phyloP scores from a whole-genome alignment of 1,139 yeast genomes.

The Zhuliangozyma blackwelliae region DNA sequence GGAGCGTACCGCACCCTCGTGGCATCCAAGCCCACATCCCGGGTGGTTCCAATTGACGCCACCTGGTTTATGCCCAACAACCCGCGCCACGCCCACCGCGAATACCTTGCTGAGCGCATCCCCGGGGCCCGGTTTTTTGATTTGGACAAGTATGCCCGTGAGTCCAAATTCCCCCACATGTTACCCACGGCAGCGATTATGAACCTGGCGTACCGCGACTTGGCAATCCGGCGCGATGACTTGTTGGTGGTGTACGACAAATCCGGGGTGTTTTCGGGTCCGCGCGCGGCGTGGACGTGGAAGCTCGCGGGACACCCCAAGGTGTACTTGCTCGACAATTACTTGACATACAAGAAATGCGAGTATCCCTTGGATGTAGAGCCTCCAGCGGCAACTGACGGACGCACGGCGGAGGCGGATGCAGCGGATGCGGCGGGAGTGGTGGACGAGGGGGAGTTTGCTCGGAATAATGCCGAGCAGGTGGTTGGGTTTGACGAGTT shows the following conservation, averaged over 20 bases:
- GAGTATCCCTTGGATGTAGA: constrained; percentile 23
- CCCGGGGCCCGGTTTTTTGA: constrained; percentile 74
- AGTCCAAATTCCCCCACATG: constrained; percentile 82
- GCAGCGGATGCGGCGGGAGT: constrained; percentile 15
- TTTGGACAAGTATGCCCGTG: constrained; percentile 59
- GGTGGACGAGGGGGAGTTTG: constrained; percentile 16
- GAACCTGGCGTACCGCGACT: constrained; percentile 44
- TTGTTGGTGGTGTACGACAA: constrained; percentile 80
- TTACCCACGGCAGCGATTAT: constrained; percentile 61
- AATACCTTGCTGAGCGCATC: constrained; percentile 56
- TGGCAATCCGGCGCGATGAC: constrained; percentile 49
- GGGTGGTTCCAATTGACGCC: constrained; percentile 73
- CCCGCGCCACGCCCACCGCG: constrained; percentile 54
- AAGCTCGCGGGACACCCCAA: constrained; percentile 68
- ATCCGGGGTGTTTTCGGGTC: constrained; percentile 79
- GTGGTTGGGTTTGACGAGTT: constrained; percentile 67
- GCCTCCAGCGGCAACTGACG: constrained; percentile 6
- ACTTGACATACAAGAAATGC: constrained; percentile 40
- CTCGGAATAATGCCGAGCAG: constrained; percentile 33
- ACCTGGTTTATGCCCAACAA: constrained; percentile 90
- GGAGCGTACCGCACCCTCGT: constrained; percentile 1
- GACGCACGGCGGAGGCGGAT: constrained; percentile 19
- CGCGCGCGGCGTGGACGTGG: constrained; percentile 90
- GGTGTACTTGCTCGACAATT: constrained; percentile 70
- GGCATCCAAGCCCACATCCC: constrained; percentile 13